Evolutionary conservation across 2,329 filamentous ascomycete genomes (phyloP), one percentile per base, ranked within the genome.

Genomic region (Chaetomiaceae sp.): DNA sequence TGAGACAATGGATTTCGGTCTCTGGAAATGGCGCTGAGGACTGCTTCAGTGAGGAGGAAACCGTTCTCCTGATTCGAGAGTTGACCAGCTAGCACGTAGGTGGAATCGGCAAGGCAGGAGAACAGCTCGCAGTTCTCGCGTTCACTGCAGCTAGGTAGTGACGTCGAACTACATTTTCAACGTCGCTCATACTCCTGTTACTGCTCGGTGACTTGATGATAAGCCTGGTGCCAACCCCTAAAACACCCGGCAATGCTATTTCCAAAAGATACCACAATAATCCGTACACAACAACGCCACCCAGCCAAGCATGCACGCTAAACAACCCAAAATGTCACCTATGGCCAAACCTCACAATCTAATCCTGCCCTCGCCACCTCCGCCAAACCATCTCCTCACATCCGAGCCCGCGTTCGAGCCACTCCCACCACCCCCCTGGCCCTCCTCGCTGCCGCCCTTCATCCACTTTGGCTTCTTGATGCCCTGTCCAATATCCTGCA

Each of bases 391-490:
- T 42, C 76, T 68, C 42, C 77, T 68, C 41, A 81, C 69, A 53
- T 77, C 72, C 6, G 65, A 34, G 19, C 42, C 26, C 61, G 22
- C 22, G 22, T 9, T 9, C 22, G 22, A 24, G 22, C 22, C 22
- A 5, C 9, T 24, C 22, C n/a, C n/a, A 29, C 27, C 8, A 9
- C 14, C 27, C 10, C 4, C 58, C 5, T 61, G 59, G 3, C 59
- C 59, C 14, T 56, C 63, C 14, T 67, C 69, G 10, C 74, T 74
- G 42, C 78, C 75, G 19, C 76, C 78, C 15, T 79, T 78, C 79
- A 93, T 86, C 88, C 88, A 94, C 58, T 81, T 84, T 5, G 88
- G 88, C 60, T 83, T 79, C 65, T 83, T 87, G 65, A 90, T 78
- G 8, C 76, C 77, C 48, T 78, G 74, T 1, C 80, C 77, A 22